Conservation (phyloP, 2,329 filamentous ascomycete species). For the Ascosphaera pollenicola region DNA sequence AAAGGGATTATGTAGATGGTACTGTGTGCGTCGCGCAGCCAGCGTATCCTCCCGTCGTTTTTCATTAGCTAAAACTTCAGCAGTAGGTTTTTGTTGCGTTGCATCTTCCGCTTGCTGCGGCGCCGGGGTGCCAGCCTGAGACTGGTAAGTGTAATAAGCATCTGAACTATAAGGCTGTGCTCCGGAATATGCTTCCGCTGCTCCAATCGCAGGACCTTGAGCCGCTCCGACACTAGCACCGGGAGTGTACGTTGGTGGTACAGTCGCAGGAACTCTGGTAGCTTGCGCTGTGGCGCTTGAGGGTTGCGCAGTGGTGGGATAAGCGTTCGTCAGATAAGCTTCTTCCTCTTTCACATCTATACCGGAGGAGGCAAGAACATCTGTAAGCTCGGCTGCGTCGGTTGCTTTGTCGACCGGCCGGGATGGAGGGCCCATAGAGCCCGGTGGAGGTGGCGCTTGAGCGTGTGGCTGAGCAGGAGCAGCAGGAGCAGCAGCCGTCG, state of each 20-base stretch:
- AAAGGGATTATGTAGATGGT: conserved; percentile 55
- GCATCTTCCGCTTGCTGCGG: conserved; percentile 15
- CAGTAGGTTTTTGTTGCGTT: conserved; percentile 2
- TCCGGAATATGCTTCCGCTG: conserved; percentile 25
- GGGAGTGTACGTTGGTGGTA: no score
- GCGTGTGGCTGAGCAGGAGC: no score
- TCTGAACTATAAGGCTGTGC: conserved; percentile 21
- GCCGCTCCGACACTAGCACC: conserved; percentile 8
- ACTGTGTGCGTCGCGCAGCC: conserved; percentile 37
- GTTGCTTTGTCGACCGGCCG: conserved; percentile 31
- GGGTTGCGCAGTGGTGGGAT: conserved; percentile 22
- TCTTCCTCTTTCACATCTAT: conserved; percentile 77
- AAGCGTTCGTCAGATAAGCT: conserved; percentile 45
- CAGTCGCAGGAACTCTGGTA: no score
- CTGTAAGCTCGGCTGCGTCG: conserved; percentile 48
- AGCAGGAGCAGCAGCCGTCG: conserved; percentile 9
- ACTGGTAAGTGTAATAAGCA: conserved; percentile 22
- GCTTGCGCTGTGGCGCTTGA: no score
- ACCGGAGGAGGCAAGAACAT: conserved; percentile 64
- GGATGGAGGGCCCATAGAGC: conserved; percentile 41
- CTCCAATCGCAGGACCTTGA: conserved; percentile 13
- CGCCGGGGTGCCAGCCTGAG: conserved; percentile 27
- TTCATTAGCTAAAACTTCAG: conserved; percentile 19
- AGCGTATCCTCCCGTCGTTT: conserved; percentile 42
- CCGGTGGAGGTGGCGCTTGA: conserved; percentile 13